phyloP scores from a whole-genome alignment of 2,329 filamentous ascomycete genomes.

The Aspergillus flavus region DNA sequence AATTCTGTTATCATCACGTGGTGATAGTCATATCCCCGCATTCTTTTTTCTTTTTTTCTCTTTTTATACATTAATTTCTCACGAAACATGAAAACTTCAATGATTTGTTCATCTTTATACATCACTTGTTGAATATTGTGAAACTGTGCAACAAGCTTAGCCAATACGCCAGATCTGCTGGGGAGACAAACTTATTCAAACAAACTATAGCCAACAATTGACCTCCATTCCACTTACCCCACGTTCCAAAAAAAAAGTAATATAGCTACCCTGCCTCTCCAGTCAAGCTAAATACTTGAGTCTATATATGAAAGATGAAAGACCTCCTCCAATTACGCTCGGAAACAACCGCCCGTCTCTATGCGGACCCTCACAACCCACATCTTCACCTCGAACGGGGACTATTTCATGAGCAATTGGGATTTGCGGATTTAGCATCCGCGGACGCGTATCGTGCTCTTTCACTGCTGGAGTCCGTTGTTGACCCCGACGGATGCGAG shows the following conservation, averaged over 20 bases:
- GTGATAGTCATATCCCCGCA: slow-evolving; percentile 7
- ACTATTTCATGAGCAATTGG: slow-evolving; percentile 69
- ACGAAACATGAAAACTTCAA: neutral
- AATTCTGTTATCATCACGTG: slow-evolving; percentile 5
- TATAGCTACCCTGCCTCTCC: neutral
- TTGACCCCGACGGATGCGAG: slow-evolving; percentile 74
- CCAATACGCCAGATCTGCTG: too few species aligned
- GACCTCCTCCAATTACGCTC: slow-evolving; percentile 49
- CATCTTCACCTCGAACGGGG: slow-evolving; percentile 58
- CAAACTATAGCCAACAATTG: neutral
- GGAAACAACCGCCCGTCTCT: slow-evolving; percentile 54
- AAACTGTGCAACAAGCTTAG: neutral
- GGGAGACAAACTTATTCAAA: neutral
- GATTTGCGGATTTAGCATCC: slow-evolving; percentile 85
- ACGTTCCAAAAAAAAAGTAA: neutral
- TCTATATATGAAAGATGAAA: slow-evolving; percentile 25
- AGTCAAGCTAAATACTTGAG: neutral
- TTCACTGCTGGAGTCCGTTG: slow-evolving; percentile 79
- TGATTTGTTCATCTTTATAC: neutral
- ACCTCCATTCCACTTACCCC: neutral
- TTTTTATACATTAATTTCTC: neutral
- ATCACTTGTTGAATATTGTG: neutral
- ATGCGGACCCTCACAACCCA: slow-evolving; percentile 45
- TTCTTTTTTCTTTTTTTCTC: slow-evolving; percentile 1
- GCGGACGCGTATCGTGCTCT: slow-evolving; percentile 90